Evolutionary conservation across 768 basidiomycete species (phyloP), one percentile per base, ranked within the genome.

Genomic region (Leccinum truebloodii): DNA sequence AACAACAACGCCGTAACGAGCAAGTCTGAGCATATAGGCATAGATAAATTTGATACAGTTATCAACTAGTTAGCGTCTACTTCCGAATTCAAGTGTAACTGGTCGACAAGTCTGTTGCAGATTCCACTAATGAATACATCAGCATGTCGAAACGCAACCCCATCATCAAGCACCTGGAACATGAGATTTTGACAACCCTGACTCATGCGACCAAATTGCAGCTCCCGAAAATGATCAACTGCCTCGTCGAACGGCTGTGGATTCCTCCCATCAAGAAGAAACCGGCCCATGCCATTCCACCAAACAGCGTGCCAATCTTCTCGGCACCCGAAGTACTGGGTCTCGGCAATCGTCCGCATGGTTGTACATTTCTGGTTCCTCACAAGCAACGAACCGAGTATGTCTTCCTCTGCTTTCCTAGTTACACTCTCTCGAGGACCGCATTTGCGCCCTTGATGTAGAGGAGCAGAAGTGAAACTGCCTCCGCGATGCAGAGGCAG

Each of bases 401-500:
- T 26, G 26, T 26, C n/a, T n/a, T n/a, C n/a, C n/a, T n/a, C n/a
- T n/a, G 91, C 92, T 0, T 98, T 98, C 83, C 92, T 26, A 26
- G 26, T 26, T 26, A 4, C 28, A 94, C 63, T 78, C 81, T 2
- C 84, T 98, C n/a, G 97, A 98, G 71, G 93, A 99, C 69, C 84
- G 86, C 3, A 79, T 98, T 12, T 88, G 95, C 7, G 81, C 88
- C 0, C 81, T 82, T 18, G 96, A 97, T 54, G 86, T 85, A 4
- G 93, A 97, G 59, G 95, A 97, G 69, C 86, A 87, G 71, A 91
- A 91, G 73, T 82, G 91, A 41, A 90, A 89, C 67, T 83, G 88
- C 26, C 76, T 92, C 53, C 84, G 88, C 4, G 88, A 92, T 59
- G 88, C 85, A 14, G 90, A 89, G 73, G 83, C 83, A 13, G n/a